phyloP scores from a whole-genome alignment of 306 rosid genomes.

The Mimosa pudica region DNA sequence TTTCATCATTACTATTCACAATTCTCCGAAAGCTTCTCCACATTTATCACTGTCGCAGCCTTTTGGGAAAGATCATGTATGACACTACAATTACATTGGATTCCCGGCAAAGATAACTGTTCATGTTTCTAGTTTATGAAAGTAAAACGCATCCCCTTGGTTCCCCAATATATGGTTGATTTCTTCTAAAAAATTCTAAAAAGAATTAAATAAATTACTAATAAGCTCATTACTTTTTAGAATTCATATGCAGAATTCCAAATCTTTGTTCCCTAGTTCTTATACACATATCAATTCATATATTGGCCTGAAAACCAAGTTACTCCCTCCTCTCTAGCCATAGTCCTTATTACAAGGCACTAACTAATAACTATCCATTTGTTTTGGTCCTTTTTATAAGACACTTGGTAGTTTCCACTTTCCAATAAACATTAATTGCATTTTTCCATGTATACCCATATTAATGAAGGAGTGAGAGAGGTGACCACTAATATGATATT shows the following conservation, averaged over 20 bases:
- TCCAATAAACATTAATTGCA: too few relatives aligned
- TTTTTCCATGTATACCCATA: too few relatives aligned
- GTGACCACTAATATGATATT: too few relatives aligned
- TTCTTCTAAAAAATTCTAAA: too few relatives aligned
- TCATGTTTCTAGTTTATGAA: background rate
- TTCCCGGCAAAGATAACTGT: background rate
- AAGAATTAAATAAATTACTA: too few relatives aligned
- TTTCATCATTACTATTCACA: background rate
- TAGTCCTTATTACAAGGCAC: too few relatives aligned
- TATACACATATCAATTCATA: background rate
- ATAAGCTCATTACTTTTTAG: background rate
- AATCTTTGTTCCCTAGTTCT: background rate
- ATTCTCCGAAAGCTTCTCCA: background rate
- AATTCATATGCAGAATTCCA: background rate
- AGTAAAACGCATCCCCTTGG: background rate
- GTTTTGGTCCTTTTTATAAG: too few relatives aligned
- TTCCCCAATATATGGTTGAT: too few relatives aligned
- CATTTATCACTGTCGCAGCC: background rate
- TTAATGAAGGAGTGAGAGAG: too few relatives aligned
- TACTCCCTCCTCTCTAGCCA: background rate
- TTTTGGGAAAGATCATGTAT: background rate
- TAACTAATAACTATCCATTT: too few relatives aligned
- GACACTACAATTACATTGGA: background rate
- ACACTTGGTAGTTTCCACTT: too few relatives aligned
- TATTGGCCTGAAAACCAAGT: background rate